Base-by-base conservation (phyloP, 768 basidiomycete genomes). In the Tremella yokohamensis region DNA sequence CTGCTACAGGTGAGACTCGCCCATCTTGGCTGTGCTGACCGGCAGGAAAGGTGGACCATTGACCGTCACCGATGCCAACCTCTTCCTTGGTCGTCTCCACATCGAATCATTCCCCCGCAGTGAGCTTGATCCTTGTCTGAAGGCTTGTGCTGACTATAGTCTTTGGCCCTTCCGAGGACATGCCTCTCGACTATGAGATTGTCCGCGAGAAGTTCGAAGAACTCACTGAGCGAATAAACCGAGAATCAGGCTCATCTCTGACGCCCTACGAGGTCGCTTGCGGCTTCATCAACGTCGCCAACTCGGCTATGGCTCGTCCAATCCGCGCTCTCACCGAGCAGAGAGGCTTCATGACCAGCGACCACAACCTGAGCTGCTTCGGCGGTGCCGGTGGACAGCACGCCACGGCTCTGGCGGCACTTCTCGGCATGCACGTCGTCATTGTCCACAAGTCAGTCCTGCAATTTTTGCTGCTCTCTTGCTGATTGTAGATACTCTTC, bases 261-360 rank as follows among this genome's bases (percentile, higher is more conserved):
- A 55, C 57, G 2, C 72, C 91, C 40, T 91, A 97, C 67, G 91
- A 94, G 71, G 85, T 96, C 51, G 87, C 64, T 22, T 65, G 54
- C 40, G 64, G 91, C 2, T 96, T 93, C 78, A 88, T 97, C 79
- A 90, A 90, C 69, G 90, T 96, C n/a, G 92, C 93, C n/a, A 97
- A 97, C 66, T 93, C 97, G 79, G 91, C 90, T 0, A 97, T 97
- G 92, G 87, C 86, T 63, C 80, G 93, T 48, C 93, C 93, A 6
- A 94, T 97, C 56, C 85, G 93, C 1, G 85, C 93, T 16, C 29
- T 94, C 62, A 96, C 92, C 0, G 92, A 96, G 75, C 89, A 90
- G 1, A 80, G 88, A 45, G 92, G 92, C 24, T 84, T 89, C 75
- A 86, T 88, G 2, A 88, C 88, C 0, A 82, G 84, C 1, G 85